Percentiles rank a stretch among this genome's conserved stretches.
phyloP scores from a whole-genome alignment of 208 protist species.

The Strigomonas culicis region DNA sequence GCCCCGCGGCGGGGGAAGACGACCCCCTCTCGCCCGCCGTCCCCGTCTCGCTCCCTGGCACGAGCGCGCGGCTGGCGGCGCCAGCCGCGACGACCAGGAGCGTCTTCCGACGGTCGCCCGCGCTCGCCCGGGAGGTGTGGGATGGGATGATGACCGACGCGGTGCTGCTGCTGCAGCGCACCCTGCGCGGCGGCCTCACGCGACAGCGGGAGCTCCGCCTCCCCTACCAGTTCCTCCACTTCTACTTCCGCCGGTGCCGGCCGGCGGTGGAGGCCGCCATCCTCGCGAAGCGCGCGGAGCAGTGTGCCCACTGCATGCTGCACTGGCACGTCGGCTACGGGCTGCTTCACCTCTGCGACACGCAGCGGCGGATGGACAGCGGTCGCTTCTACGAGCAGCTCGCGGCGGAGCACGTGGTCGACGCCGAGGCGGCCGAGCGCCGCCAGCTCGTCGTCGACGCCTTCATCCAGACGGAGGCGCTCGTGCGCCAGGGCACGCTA shows the following conservation, averaged over 20 bases:
- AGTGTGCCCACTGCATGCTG: conserved; percentile 27
- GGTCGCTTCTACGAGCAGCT: conserved; percentile 4
- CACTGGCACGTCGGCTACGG: conserved; percentile 32
- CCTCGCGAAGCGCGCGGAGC: conserved; percentile 24
- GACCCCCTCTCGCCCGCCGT: not conserved
- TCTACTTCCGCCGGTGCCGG: conserved; percentile 30
- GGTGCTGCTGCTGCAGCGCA: conserved; percentile 29
- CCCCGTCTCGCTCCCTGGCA: not conserved
- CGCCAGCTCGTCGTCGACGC: conserved; percentile 1
- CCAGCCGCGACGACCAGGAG: too few species aligned
- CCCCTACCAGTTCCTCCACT: conserved; percentile 26
- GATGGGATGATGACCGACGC: conserved; percentile 15
- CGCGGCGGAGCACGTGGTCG: not conserved
- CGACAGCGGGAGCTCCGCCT: conserved; percentile 15
- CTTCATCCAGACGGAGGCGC: conserved; percentile 4
- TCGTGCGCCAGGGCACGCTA: not conserved
- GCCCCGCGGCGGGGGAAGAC: not conserved
- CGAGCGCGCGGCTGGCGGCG: too few species aligned
- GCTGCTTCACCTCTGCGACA: conserved; percentile 22
- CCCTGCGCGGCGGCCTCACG: conserved; percentile 22
- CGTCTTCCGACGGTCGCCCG: not conserved
- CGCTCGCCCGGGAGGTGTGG: conserved; percentile 27
- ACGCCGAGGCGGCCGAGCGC: not conserved
- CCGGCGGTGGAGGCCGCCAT: conserved; percentile 42
- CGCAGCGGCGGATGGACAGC: conserved; percentile 5